Conservation (phyloP, 495 filamentous ascomycete genomes). For the Xylaria venustula region DNA sequence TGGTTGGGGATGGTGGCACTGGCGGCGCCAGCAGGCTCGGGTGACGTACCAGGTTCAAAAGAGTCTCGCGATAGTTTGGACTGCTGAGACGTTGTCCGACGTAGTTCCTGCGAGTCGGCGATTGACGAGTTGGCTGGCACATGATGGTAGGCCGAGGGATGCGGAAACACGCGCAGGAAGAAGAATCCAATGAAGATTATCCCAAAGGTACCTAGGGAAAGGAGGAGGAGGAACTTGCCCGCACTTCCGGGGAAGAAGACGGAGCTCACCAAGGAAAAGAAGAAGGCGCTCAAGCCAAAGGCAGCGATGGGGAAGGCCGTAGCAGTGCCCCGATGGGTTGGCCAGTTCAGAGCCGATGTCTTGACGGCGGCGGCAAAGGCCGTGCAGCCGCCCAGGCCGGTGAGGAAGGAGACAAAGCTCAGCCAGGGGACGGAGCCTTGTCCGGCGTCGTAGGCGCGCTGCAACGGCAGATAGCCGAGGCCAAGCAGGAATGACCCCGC, state of each 20-base stretch:
- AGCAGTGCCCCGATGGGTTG: conserved; percentile 84
- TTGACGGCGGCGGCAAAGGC: conserved; percentile 88
- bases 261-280: conserved; percentile 79
- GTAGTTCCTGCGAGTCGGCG: conserved; percentile 59
- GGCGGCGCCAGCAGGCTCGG: conserved; percentile 24
- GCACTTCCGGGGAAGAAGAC: conserved; percentile 84
- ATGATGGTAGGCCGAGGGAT: conserved; percentile 59
- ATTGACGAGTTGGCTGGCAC: conserved; percentile 52
- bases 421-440: conserved; percentile 67
- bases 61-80: conserved; percentile 39
- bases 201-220: conserved; percentile 75
- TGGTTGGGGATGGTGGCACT: conserved; percentile 10
- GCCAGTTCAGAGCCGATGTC: conserved; percentile 87
- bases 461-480: conserved; percentile 78
- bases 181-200: conserved; percentile 73
- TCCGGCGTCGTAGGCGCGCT: conserved; percentile 59
- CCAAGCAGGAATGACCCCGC: conserved; percentile 69
- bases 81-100: conserved; percentile 60
- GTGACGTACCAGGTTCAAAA: conserved; percentile 70
- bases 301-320: conserved; percentile 90
- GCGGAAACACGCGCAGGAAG: conserved; percentile 76
- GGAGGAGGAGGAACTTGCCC: conserved; percentile 71
- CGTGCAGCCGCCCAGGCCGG: conserved; percentile 82
- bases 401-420: conserved; percentile 79
- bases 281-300: conserved; percentile 93